Conservation (phyloP, 495 filamentous ascomycete species). For the Xylaria intraflava region DNA sequence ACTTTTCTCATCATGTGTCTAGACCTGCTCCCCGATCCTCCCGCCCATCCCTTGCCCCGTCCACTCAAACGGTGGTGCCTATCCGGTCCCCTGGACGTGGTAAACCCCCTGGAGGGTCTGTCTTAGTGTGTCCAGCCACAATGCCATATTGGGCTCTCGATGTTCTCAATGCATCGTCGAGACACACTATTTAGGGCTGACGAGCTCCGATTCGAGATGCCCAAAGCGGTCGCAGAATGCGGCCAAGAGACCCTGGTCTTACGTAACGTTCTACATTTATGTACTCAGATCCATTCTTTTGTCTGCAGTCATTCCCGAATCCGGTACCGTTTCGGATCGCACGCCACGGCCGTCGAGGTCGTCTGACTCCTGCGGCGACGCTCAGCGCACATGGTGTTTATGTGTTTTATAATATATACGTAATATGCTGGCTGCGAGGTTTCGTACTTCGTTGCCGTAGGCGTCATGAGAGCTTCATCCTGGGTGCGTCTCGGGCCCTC, state of each 20-base stretch:
- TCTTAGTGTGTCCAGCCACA: constrained; percentile 3
- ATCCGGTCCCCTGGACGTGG: neutral
- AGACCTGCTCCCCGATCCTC: neutral
- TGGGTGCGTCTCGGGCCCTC: neutral
- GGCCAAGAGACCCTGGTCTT: neutral
- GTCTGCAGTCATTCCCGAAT: constrained; percentile 12
- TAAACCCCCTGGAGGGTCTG: constrained; percentile 2
- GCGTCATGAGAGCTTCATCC: neutral
- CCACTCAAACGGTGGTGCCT: neutral
- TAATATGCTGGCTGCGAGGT: neutral
- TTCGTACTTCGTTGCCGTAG: neutral
- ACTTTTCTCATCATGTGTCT: neutral
- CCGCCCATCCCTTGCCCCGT: neutral
- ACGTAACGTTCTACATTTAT: neutral
- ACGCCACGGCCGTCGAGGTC: constrained; percentile 6
- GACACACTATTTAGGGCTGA: neutral
- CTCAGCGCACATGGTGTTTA: neutral
- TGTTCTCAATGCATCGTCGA: neutral
- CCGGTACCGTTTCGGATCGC: constrained; percentile 9
- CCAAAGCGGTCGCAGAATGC: neutral
- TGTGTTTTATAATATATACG: neutral
- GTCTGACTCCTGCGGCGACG: constrained; percentile 2
- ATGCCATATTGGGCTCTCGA: neutral
- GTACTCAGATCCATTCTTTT: neutral
- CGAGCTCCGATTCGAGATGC: constrained; percentile 1